Percentiles rank a stretch among this genome's conserved stretches.
phyloP scores from a whole-genome alignment of 495 filamentous ascomycete species.

The Diplogelasinospora grovesii region DNA sequence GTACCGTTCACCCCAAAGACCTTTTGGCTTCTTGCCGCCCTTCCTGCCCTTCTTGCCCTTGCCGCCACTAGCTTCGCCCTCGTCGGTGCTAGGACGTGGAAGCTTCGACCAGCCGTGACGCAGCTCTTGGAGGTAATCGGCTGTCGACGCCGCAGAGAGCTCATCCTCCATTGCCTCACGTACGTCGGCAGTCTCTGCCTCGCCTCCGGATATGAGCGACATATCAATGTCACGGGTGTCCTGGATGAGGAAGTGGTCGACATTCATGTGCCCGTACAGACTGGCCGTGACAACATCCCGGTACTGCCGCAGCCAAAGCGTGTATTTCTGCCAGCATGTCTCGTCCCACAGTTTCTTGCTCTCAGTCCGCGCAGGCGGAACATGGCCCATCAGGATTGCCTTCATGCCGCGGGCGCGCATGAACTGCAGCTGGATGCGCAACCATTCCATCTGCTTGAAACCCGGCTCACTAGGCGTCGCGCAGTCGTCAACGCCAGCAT shows the following conservation, averaged over 20 bases:
- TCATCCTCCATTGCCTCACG: conserved; percentile 44
- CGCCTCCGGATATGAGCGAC: conserved; percentile 37
- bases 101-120: conserved; percentile 70
- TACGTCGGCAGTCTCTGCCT: conserved; percentile 17
- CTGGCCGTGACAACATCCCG: conserved; percentile 78
- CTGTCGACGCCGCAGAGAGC: conserved; percentile 55
- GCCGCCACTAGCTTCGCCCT: conserved; percentile 23
- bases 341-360: conserved; percentile 83
- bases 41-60: conserved; percentile 38
- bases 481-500: conserved; percentile 89
- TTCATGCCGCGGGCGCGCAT: conserved; percentile 83
- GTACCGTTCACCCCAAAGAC: conserved; percentile 73
- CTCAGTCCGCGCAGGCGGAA: conserved; percentile 78
- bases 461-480: conserved; percentile 69
- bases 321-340: conserved; percentile 97
- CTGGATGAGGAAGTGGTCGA: conserved; percentile 94
- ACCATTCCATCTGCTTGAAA: conserved; percentile 93
- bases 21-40: conserved; percentile 44
- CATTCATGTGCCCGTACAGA: conserved; percentile 95
- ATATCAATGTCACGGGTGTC: conserved; percentile 71
- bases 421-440: conserved; percentile 82
- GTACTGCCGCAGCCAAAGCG: conserved; percentile 81
- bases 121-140: conserved; percentile 74
- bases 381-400: conserved; percentile 89
- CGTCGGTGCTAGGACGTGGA: conserved; percentile 53